phyloP scores from a whole-genome alignment of 768 basidiomycete genomes.

The Calocybe indica region DNA sequence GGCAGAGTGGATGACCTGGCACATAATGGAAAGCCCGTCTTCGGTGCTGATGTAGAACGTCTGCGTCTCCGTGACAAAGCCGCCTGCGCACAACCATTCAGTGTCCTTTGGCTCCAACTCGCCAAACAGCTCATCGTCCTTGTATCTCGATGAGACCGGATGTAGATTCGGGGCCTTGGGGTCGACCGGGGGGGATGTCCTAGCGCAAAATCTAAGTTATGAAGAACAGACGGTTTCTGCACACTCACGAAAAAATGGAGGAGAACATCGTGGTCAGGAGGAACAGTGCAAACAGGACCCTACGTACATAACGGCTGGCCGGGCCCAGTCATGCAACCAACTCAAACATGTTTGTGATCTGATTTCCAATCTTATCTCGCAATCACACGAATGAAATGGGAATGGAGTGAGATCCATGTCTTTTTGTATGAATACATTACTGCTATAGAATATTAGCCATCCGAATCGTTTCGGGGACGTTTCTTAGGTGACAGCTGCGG shows the following conservation, averaged over 20 bases:
- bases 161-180: conserved; percentile 75
- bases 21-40: conserved; percentile 50
- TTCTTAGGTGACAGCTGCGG: conserved; percentile 16
- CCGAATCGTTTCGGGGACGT: conserved; percentile 19
- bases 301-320: neutral
- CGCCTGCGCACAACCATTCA: conserved; percentile 77
- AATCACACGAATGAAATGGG: no score
- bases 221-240: conserved; percentile 1
- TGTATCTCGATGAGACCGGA: conserved; percentile 62
- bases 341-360: no score
- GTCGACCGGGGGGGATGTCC: conserved; percentile 50
- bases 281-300: no score
- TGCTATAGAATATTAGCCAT: no score
- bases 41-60: conserved; percentile 76
- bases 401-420: no score
- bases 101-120: conserved; percentile 69
- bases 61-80: conserved; percentile 91
- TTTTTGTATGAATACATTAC: no score
- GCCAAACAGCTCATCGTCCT: conserved; percentile 61
- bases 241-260: conserved; percentile 70
- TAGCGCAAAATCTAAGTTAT: neutral
- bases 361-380: no score
- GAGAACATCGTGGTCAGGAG: conserved; percentile 59
- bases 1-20: conserved; percentile 18
- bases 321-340: no score